Conservation (phyloP, 2,329 filamentous ascomycete species). For the Pseudogymnoascus destructans region DNA sequence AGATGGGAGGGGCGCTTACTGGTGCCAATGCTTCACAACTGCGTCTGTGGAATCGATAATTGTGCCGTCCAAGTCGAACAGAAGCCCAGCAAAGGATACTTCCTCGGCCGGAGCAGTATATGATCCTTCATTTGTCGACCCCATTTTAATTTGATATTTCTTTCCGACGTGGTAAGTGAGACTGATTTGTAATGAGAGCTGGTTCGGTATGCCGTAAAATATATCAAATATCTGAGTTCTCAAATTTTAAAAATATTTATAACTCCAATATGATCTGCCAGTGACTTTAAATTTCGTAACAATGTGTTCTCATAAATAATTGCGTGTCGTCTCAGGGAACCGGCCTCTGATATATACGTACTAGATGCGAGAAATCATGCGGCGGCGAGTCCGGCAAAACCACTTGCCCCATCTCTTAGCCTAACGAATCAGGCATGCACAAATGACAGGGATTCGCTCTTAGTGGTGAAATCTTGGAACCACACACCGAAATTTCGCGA, state of each 20-base stretch:
- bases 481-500: slow-evolving; percentile 10
- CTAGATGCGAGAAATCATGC: not conserved
- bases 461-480: slow-evolving; percentile 8
- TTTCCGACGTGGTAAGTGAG: not conserved
- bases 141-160: slow-evolving; percentile 1
- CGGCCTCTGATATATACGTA: not conserved
- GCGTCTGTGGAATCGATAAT: slow-evolving; percentile 72
- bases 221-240: not conserved
- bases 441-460: not conserved
- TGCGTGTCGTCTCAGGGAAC: not conserved
- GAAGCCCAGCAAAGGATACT: slow-evolving; percentile 8
- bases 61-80: slow-evolving; percentile 68
- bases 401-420: not conserved
- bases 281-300: not conserved
- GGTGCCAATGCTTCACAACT: slow-evolving; percentile 65
- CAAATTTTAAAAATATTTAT: not conserved
- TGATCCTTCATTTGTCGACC: not conserved
- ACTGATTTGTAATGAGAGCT: not conserved
- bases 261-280: not conserved
- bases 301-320: slow-evolving; percentile 4
- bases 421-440: slow-evolving; percentile 1
- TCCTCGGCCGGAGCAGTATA: slow-evolving; percentile 5
- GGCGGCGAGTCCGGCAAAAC: slow-evolving; percentile 1
- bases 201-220: not conserved
- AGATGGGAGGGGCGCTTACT: slow-evolving; percentile 19